Evolutionary conservation across 345 rosid species (phyloP).

Genomic region (Rubroshorea leprosula): DNA sequence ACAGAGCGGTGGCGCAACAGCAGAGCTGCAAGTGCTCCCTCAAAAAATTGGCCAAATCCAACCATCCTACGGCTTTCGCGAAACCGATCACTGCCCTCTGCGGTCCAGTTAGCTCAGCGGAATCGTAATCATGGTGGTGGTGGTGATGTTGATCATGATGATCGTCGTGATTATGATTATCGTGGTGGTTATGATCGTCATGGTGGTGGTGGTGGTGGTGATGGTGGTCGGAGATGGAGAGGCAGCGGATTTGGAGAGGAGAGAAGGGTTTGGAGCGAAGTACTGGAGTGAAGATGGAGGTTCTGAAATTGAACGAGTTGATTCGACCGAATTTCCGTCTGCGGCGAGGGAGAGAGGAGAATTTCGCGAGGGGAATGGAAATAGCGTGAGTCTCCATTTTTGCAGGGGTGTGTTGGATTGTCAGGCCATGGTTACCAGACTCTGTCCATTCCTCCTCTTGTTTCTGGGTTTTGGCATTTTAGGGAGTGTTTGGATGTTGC

Average conservation of each 20-base stretch:
- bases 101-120: constrained; percentile 34
- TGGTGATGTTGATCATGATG: constrained; percentile 28
- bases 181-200: constrained; percentile 20
- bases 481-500: too few species aligned
- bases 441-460: too few species aligned
- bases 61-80: constrained; percentile 71
- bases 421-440: constrained; percentile 12
- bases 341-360: constrained; percentile 34
- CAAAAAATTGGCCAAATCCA: constrained; percentile 61
- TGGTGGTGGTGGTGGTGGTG: constrained; percentile 21
- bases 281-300: constrained; percentile 20
- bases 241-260: constrained; percentile 21
- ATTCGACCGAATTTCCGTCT: constrained; percentile 25
- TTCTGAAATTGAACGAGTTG: constrained; percentile 24
- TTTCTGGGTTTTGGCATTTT: too few species aligned
- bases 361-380: constrained; percentile 25
- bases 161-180: constrained; percentile 23
- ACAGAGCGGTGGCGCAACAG: constrained; percentile 68
- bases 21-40: constrained; percentile 84
- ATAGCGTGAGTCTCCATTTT: constrained; percentile 49
- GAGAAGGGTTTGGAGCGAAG: constrained; percentile 22
- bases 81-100: constrained; percentile 50
- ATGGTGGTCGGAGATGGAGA: constrained; percentile 12
- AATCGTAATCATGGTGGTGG: constrained; percentile 34
- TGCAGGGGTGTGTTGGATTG: neutral